phyloP scores from a whole-genome alignment of 2,329 filamentous ascomycete species.

The Pseudocercospora cruenta region DNA sequence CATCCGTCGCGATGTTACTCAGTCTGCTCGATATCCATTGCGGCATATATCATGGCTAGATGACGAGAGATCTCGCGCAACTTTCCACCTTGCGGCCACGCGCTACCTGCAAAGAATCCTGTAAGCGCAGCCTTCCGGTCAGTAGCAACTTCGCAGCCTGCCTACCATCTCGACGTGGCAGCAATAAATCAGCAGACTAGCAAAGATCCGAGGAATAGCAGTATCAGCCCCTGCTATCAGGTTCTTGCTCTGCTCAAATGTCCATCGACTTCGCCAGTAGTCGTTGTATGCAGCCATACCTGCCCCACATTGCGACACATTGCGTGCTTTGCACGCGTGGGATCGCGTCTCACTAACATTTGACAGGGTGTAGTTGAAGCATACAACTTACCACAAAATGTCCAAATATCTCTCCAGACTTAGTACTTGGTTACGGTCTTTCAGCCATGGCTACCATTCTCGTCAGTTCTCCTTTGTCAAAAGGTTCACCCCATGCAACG shows the following conservation, averaged over 20 bases:
- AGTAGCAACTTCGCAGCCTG: background rate
- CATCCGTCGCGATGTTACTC: background rate
- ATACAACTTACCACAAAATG: background rate
- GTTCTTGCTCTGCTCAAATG: background rate
- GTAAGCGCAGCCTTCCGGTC: background rate
- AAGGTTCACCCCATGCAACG: background rate
- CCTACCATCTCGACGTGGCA: background rate
- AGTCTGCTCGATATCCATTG: background rate
- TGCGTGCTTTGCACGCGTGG: background rate
- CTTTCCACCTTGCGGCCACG: background rate
- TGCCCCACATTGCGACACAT: constrained; percentile 1
- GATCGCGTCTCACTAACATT: background rate
- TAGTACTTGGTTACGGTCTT: background rate
- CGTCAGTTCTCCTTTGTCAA: constrained; percentile 3
- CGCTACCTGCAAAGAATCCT: background rate
- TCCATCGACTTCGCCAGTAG: background rate
- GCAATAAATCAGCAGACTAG: background rate
- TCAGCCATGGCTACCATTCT: background rate
- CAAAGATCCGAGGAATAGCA: too few relatives aligned
- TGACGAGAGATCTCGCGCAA: background rate
- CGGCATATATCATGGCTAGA: background rate
- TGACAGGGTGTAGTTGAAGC: background rate
- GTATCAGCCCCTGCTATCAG: background rate
- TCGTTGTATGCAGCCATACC: background rate
- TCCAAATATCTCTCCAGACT: background rate